A percentile compares a stretch with the other conserved stretches of the same genome.
Evolutionary conservation across 1,284 basidiomycete species (phyloP).

Genomic region (Thecaphora frezii): DNA sequence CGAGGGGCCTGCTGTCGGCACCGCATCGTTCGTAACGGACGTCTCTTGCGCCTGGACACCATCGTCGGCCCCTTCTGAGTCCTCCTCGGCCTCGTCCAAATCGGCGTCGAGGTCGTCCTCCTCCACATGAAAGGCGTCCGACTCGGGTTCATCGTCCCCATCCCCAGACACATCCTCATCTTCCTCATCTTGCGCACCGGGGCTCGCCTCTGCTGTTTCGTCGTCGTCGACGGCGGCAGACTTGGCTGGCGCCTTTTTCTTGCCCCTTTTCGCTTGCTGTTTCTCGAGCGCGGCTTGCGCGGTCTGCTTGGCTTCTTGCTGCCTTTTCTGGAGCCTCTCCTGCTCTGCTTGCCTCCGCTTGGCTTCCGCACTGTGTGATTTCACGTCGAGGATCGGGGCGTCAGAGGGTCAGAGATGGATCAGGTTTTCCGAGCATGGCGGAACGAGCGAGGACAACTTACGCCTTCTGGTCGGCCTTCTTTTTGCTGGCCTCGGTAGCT

Average conservation of each 20-base stretch:
- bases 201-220: neutral
- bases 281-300: neutral
- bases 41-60: neutral
- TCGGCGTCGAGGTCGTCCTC: slow-evolving; percentile 2
- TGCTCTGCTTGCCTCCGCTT: slow-evolving; percentile 22
- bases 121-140: neutral
- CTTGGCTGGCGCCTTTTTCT: neutral
- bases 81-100: neutral
- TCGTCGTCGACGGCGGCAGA: neutral
- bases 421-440: too few species aligned
- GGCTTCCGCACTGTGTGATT: slow-evolving; percentile 18
- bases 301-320: slow-evolving; percentile 4
- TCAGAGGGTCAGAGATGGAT: too few species aligned
- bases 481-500: slow-evolving; percentile 11
- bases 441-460: too few species aligned
- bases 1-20: slow-evolving; percentile 4
- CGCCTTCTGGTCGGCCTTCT: slow-evolving; percentile 23
- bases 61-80: neutral
- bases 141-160: slow-evolving; percentile 4
- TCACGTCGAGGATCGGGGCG: too few species aligned
- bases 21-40: neutral
- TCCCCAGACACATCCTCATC: neutral
- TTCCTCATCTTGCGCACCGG: neutral
- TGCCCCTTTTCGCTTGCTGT: neutral
- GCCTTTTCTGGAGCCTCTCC: slow-evolving; percentile 12